phyloP scores from a whole-genome alignment of 805 yeast species.

The Ogataea henricii region DNA sequence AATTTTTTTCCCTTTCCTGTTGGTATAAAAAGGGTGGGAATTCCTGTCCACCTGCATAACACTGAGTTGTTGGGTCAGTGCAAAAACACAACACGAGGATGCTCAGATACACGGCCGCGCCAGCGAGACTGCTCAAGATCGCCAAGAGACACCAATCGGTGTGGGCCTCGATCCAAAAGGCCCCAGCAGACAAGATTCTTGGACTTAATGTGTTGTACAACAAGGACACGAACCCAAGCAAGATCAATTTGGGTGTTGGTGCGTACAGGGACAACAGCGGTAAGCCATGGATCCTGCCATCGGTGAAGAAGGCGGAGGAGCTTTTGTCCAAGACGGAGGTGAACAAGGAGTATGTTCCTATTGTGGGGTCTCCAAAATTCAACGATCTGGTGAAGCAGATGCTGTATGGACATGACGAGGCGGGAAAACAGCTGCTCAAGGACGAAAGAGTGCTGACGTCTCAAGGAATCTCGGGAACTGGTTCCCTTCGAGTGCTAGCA shows the following conservation, averaged over 20 bases:
- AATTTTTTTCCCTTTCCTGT: conserved; percentile 3
- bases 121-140: conserved; percentile 9
- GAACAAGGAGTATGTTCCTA: conserved; percentile 86
- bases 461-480: conserved; percentile 94
- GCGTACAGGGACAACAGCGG: conserved; percentile 92
- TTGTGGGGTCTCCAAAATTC: conserved; percentile 74
- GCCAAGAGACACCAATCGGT: conserved; percentile 29
- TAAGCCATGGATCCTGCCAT: conserved; percentile 84
- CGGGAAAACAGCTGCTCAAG: conserved; percentile 55
- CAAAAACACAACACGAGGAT: conserved; percentile 12
- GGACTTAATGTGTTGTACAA: conserved; percentile 77
- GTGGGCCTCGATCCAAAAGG: conserved; percentile 38
- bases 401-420: conserved; percentile 65
- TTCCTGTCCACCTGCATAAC: background rate
- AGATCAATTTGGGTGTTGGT: conserved; percentile 74
- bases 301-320: conserved; percentile 67
- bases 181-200: conserved; percentile 86
- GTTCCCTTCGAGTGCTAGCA: conserved; percentile 84
- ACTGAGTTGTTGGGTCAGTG: too few species aligned
- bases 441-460: conserved; percentile 74
- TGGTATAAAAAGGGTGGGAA: conserved; percentile 5
- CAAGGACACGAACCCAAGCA: conserved; percentile 59
- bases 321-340: conserved; percentile 46
- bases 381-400: conserved; percentile 67
- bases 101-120: conserved; percentile 21